Conservation (phyloP, 768 basidiomycete species). For the Leccinum boreale region DNA sequence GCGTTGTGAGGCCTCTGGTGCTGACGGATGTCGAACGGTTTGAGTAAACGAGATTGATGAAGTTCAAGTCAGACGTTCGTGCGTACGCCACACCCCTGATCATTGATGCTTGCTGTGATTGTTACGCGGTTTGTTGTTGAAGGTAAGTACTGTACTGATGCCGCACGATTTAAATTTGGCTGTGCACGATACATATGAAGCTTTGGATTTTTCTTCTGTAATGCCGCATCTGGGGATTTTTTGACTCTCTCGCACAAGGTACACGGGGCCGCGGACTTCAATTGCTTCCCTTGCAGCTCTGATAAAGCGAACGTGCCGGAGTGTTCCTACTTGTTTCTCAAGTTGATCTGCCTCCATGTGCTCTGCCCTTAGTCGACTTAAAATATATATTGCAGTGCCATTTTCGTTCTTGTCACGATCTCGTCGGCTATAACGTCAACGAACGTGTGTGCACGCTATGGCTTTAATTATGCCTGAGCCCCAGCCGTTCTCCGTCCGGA, state of each 20-base stretch:
- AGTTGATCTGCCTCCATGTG: background rate
- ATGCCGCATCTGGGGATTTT: background rate
- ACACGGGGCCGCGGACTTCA: background rate
- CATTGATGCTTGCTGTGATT: background rate
- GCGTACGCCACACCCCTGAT: background rate
- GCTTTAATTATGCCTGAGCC: constrained; percentile 4
- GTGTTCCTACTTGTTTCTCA: too few species aligned
- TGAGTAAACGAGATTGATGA: constrained; percentile 9
- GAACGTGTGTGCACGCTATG: constrained; percentile 10
- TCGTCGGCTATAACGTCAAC: constrained; percentile 8
- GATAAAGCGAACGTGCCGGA: too few species aligned
- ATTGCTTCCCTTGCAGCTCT: too few species aligned
- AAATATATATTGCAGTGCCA: background rate
- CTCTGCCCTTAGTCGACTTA: background rate
- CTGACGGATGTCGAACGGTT: constrained; percentile 29
- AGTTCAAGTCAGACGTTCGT: too few species aligned
- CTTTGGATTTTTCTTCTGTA: background rate
- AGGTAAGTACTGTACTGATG: background rate
- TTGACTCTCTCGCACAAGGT: background rate
- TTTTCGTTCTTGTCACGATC: background rate
- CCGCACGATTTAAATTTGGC: background rate
- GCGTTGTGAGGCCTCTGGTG: constrained; percentile 58
- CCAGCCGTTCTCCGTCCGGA: background rate
- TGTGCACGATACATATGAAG: background rate
- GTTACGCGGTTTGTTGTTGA: background rate